phyloP scores from a whole-genome alignment of 176 grass and related monocot species.

The Oryza meyeriana region DNA sequence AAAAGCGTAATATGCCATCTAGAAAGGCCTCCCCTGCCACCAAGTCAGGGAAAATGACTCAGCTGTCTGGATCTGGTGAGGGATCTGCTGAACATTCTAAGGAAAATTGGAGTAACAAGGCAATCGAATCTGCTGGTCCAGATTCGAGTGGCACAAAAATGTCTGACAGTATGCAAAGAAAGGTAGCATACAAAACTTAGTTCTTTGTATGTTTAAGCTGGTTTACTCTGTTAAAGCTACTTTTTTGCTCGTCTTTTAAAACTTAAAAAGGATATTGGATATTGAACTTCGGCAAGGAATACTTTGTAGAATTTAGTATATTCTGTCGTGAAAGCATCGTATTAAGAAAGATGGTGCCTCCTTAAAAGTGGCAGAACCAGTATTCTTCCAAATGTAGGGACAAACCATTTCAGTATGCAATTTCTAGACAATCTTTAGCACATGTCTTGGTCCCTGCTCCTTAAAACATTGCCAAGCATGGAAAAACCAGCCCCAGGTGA shows the following conservation, averaged over 20 bases:
- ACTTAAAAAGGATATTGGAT: neutral
- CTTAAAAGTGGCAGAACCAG: neutral
- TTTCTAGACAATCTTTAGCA: neutral
- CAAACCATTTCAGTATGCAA: neutral
- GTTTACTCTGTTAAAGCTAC: slow-evolving; percentile 1
- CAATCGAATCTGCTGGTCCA: slow-evolving; percentile 32
- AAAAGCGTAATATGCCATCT: slow-evolving; percentile 63
- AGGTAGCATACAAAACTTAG: slow-evolving; percentile 46
- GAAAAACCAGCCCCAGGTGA: neutral
- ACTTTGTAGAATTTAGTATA: slow-evolving; percentile 1
- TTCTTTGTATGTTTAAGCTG: slow-evolving; percentile 11
- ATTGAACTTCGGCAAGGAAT: neutral
- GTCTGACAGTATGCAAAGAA: slow-evolving; percentile 93
- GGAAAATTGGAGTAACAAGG: slow-evolving; percentile 68
- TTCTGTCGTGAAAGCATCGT: slow-evolving; percentile 7
- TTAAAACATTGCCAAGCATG: neutral
- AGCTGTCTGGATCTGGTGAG: slow-evolving; percentile 61
- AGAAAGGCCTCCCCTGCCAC: slow-evolving; percentile 62
- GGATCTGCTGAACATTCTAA: slow-evolving; percentile 53
- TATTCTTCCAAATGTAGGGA: neutral
- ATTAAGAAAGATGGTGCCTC: neutral
- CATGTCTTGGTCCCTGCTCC: neutral
- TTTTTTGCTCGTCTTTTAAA: neutral
- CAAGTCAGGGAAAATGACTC: slow-evolving; percentile 50
- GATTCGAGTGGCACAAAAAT: slow-evolving; percentile 57